Evolutionary conservation across 768 basidiomycete species (phyloP).

Genomic region (Crucibulum laeve): DNA sequence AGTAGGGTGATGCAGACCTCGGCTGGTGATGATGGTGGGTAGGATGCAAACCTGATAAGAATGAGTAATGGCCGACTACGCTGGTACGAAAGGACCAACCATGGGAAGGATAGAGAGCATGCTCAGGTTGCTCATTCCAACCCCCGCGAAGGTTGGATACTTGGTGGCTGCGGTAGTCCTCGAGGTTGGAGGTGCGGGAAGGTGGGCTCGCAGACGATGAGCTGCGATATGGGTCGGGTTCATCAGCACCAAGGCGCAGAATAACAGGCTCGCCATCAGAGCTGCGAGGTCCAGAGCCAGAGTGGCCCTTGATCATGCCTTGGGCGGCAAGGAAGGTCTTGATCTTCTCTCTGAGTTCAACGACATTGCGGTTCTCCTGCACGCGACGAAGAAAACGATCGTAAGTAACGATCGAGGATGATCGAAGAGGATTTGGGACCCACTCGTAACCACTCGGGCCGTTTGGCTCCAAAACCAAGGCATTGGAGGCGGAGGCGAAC

Average conservation of each 20-base stretch:
- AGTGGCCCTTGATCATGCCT: slow-evolving; percentile 89
- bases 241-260: slow-evolving; percentile 44
- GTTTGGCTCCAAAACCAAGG: slow-evolving; percentile 80
- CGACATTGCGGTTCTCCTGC: slow-evolving; percentile 68
- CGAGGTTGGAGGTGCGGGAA: slow-evolving; percentile 18
- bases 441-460: slow-evolving; percentile 83
- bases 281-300: slow-evolving; percentile 60
- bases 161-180: slow-evolving; percentile 4
- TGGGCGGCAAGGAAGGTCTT: slow-evolving; percentile 75
- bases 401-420: not conserved
- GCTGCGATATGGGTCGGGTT: slow-evolving; percentile 38
- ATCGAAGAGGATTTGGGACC: slow-evolving; percentile 20
- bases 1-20: too few relatives aligned
- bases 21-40: too few relatives aligned
- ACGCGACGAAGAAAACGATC: slow-evolving; percentile 10
- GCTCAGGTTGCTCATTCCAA: too few relatives aligned
- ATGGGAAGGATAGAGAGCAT: too few relatives aligned
- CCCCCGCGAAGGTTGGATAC: not conserved
- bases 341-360: slow-evolving; percentile 70
- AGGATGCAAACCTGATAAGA: too few relatives aligned
- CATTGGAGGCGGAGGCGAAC: slow-evolving; percentile 79
- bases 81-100: too few relatives aligned
- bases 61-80: too few relatives aligned
- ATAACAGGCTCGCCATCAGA: slow-evolving; percentile 54
- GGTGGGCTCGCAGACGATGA: slow-evolving; percentile 31